Percentiles rank a stretch among this genome's conserved stretches.
These are phyloP conservation scores for Trametes meyenii DNA, from an alignment of 768 basidiomycete genomes.

Conservation along the genomic window DNA sequence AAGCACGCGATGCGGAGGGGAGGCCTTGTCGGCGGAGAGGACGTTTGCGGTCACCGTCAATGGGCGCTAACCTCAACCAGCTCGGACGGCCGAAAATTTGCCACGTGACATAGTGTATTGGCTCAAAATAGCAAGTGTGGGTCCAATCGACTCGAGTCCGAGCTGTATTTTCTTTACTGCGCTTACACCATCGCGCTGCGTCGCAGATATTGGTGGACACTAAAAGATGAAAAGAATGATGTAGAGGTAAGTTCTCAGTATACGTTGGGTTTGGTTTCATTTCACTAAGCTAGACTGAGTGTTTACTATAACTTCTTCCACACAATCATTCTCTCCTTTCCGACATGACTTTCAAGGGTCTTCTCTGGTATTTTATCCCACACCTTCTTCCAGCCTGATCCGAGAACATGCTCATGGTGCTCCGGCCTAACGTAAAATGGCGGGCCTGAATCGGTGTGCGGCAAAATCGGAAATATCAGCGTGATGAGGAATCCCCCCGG, in stretches of 20 bases:
- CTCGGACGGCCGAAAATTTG: conserved; percentile 15
- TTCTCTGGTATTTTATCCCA: conserved; percentile 52
- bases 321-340: conserved; percentile 55
- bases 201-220: too few relatives aligned
- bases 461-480: conserved; percentile 55
- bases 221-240: too few relatives aligned
- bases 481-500: conserved; percentile 67
- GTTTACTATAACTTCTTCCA: conserved; percentile 43
- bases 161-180: too few relatives aligned
- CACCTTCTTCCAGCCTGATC: conserved; percentile 54
- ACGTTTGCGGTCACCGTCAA: conserved; percentile 10
- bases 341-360: conserved; percentile 45
- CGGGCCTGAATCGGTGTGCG: conserved; percentile 51
- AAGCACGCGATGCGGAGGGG: not conserved
- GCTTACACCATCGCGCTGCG: too few relatives aligned
- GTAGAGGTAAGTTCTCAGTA: too few relatives aligned
- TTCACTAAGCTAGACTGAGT: not conserved
- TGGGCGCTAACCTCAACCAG: conserved; percentile 1
- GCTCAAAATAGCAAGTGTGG: not conserved
- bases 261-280: not conserved
- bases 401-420: conserved; percentile 55
- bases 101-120: conserved; percentile 11
- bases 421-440: conserved; percentile 63
- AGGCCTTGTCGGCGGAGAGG: not conserved
- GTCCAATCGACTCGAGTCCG: too few relatives aligned